A percentile compares a stretch with the other conserved stretches of the same genome.
phyloP scores from a whole-genome alignment of 371 early-diverging fungal genomes.

The Batkoa obscura region DNA sequence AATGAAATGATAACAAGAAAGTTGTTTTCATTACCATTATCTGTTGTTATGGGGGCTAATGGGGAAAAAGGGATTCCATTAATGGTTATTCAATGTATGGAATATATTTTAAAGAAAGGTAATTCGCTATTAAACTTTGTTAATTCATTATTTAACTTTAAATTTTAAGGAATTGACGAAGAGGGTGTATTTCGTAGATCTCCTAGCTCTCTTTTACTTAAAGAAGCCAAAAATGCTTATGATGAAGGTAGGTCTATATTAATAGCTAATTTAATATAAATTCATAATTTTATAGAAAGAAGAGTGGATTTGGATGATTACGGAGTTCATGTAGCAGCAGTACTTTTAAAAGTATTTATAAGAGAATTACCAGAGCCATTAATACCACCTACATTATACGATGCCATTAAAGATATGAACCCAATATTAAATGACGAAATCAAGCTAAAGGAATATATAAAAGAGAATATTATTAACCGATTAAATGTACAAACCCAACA shows the following conservation, averaged over 20 bases:
- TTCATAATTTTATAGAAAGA: constrained; percentile 14
- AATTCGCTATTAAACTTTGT: background rate
- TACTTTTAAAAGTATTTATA: constrained; percentile 67
- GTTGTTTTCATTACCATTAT: constrained; percentile 39
- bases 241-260: constrained; percentile 25
- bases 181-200: constrained; percentile 84
- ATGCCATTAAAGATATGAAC: constrained; percentile 15
- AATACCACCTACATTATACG: constrained; percentile 29
- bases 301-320: constrained; percentile 32
- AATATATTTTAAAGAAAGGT: constrained; percentile 24
- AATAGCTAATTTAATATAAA: constrained; percentile 13
- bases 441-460: constrained; percentile 17
- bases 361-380: constrained; percentile 63
- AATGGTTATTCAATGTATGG: constrained; percentile 34
- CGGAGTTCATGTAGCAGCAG: constrained; percentile 64
- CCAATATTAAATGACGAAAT: background rate
- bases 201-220: constrained; percentile 35
- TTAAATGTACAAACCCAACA: constrained; percentile 16
- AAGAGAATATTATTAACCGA: constrained; percentile 19
- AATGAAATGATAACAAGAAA: constrained; percentile 6
- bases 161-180: constrained; percentile 35
- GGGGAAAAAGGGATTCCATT: constrained; percentile 35
- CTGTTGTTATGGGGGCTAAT: constrained; percentile 37
- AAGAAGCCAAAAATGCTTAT: constrained; percentile 41
- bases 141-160: background rate